Base-by-base conservation (phyloP, 768 basidiomycete genomes). In the Lentinula edodes region DNA sequence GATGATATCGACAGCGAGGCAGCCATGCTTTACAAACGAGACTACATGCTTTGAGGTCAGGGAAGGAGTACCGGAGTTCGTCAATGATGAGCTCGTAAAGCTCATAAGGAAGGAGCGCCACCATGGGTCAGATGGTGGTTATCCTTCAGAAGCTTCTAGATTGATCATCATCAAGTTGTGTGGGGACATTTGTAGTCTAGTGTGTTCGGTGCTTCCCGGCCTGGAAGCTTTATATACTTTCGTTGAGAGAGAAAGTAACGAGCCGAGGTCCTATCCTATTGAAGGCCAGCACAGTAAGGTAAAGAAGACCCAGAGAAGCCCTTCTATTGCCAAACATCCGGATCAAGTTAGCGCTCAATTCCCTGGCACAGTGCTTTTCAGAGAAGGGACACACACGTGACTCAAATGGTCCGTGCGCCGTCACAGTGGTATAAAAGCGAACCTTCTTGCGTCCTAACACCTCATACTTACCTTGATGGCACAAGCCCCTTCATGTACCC, bases 391-490 rank as follows among this genome's bases (percentile, higher is more conserved):
- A 18, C 34, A 42, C 56, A 28, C 58, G 45, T 60, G 58, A 60
- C 18, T 23, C 4, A 46, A 4, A 36, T 60, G 58, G 55, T 57
- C 55, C 58, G 58, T 46, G 43, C 58, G 45, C 42, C 32, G 23
- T 15, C 1, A 16, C 7, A 9, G 48, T 16, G 6, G 45, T 58
- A 58, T 58, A 58, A 10, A 58, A 58, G 3, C 23, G 2, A 15
- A 10, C 42, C 5, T 13, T 6, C 13, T n/a, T 5, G 16, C 58
- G 6, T 6, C 12, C 12, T 13, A 50, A 41, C 34, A 50, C 3
- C 58, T 60, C 58, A 60, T 60, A 60, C 46, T 60, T 60, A 60
- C 58, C 58, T 60, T 60, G 58, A 60, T 60, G 58, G 58, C 58
- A 60, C 58, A 60, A n/a, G 48, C 43, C 48, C 58, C 58, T 60